phyloP scores from a whole-genome alignment of 345 rosid species.

The Citrus trifoliata region DNA sequence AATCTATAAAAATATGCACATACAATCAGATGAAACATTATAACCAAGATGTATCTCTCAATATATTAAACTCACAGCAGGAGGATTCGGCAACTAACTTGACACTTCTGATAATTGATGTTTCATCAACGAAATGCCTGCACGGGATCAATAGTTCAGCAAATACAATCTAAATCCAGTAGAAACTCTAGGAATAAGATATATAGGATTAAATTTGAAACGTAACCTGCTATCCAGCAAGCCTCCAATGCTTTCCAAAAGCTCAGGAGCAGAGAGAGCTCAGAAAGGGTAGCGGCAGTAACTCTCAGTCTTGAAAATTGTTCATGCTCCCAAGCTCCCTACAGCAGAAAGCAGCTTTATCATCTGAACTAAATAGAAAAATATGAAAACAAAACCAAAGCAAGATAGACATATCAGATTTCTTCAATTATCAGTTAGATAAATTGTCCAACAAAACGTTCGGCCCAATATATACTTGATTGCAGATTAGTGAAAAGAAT shows the following conservation, averaged over 20 bases:
- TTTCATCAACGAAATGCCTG: constrained; percentile 70
- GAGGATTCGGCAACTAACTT: constrained; percentile 92
- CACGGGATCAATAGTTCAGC: constrained; percentile 24
- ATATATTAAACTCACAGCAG: constrained; percentile 62
- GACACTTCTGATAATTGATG: constrained; percentile 62
- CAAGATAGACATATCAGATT: not conserved
- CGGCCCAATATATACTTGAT: not conserved
- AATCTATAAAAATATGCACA: not conserved
- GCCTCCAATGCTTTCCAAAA: constrained; percentile 75
- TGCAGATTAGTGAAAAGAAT: not conserved
- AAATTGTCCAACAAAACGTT: not conserved
- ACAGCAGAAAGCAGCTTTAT: constrained; percentile 36
- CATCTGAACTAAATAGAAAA: constrained; percentile 20
- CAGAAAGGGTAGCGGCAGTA: constrained; percentile 92
- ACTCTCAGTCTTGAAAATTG: constrained; percentile 94
- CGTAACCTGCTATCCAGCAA: constrained; percentile 71
- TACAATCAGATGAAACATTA: constrained; percentile 6
- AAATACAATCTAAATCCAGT: not conserved
- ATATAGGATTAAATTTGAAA: not conserved
- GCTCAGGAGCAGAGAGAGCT: constrained; percentile 73
- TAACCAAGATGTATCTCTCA: not conserved
- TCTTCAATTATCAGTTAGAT: not conserved
- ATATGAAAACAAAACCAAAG: not conserved
- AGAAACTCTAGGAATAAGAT: not conserved
- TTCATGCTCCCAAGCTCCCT: constrained; percentile 99